Base-by-base conservation (phyloP, 1,284 basidiomycete species). In the Chiua sp. region DNA sequence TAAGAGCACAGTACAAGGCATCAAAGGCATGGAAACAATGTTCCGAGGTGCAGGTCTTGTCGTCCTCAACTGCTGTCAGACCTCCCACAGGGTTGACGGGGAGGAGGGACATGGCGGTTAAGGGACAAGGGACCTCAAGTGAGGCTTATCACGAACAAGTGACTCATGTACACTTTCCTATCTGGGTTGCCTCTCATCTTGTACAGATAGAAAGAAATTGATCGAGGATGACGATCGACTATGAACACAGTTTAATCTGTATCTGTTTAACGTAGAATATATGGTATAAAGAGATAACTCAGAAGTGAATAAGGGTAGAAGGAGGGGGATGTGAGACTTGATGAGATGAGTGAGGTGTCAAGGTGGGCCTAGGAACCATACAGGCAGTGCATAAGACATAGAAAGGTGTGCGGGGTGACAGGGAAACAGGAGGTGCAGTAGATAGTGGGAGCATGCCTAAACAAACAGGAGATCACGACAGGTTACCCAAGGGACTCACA, bases 21-120 rank as follows among this genome's bases (percentile, higher is more conserved):
- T 93, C 92, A 70, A 93, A 94, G 52, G 90, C 89, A 73, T 91
- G 82, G 70, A 85, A 92, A 71, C 89, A 91, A 72, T 93, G 91
- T 66, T 91, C 87, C 42, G 81, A 83, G 13, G 75, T 80, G 78
- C 91, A 93, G 64, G 79, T 77, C 58, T 81, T 71, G 65, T 74
- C 73, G 48, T 73, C 75, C 62, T 76, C 72, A 59, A 74, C 74
- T 65, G 64, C 55, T 66, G 68, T 63, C 62, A 49, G 59, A 58
- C 67, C 66, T 59, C 70, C 74, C 65, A 73, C 72, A 63, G 80
- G 80, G 71, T 80, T 74, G 58, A 78, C 72, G 49, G 80, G 80
- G 70, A 80, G 68, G 75, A 80, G 77, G 64, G 82, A 82, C 83
- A 85, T 86, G 64, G 61, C 63, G 69, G 67, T 57, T 46, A 71